Evolutionary conservation across 1,139 yeast genomes (phyloP).

Genomic region (Hemisphaericaspora subhashii): DNA sequence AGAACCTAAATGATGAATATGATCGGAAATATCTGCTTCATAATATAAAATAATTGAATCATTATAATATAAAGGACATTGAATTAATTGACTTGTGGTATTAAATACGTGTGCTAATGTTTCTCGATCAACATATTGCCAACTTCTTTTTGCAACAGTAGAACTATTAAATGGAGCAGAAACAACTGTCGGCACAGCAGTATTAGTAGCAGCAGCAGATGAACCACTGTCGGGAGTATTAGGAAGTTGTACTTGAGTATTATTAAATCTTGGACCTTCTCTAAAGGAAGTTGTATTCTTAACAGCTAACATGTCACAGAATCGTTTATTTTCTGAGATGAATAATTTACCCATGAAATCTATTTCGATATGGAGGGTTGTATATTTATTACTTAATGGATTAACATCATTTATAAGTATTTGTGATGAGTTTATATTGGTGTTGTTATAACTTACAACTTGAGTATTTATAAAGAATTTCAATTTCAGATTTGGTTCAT

Average conservation of each 20-base stretch:
- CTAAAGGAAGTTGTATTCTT: constrained; percentile 31
- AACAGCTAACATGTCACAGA: constrained; percentile 48
- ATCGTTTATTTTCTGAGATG: constrained; percentile 37
- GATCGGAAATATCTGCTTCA: constrained; percentile 35
- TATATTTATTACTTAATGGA: constrained; percentile 42
- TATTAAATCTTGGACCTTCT: constrained; percentile 24
- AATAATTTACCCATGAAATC: constrained; percentile 46
- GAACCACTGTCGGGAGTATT: no score
- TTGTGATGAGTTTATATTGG: constrained; percentile 51
- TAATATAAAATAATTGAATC: constrained; percentile 42
- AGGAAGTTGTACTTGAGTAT: no score
- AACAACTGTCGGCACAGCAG: not conserved
- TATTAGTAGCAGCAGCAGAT: not conserved
- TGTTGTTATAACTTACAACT: constrained; percentile 73
- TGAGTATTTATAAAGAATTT: constrained; percentile 41
- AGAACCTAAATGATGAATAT: constrained; percentile 41
- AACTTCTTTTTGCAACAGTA: constrained; percentile 1
- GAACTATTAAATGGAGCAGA: constrained; percentile 2
- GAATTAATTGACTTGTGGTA: constrained; percentile 26
- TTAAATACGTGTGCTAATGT: constrained; percentile 5
- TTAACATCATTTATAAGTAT: constrained; percentile 44
- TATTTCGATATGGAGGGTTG: constrained; percentile 49
- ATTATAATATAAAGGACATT: constrained; percentile 44
- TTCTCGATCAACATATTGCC: not conserved
- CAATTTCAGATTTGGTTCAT: constrained; percentile 31